Evolutionary conservation across 2,329 filamentous ascomycete species (phyloP).

Genomic region (Diaporthe vaccinii): DNA sequence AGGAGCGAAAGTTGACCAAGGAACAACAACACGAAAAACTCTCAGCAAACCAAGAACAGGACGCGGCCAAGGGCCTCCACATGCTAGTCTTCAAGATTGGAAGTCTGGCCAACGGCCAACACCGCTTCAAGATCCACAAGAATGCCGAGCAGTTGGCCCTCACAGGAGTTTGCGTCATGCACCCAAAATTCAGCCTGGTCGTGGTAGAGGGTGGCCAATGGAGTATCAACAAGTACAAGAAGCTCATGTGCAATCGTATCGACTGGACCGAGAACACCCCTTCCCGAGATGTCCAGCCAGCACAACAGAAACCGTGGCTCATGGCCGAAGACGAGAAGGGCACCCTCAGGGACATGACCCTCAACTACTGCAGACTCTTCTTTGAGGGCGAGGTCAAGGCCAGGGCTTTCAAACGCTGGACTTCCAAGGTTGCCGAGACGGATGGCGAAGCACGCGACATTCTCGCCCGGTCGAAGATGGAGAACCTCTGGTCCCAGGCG

Average conservation of each 20-base stretch:
- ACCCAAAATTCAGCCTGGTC: conserved; percentile 89
- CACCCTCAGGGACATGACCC: conserved; percentile 82
- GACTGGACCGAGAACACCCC: conserved; percentile 93
- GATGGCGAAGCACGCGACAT: conserved; percentile 89
- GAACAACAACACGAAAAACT: conserved; percentile 91
- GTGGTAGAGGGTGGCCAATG: conserved; percentile 92
- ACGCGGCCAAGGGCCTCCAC: conserved; percentile 87
- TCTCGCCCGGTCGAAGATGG: conserved; percentile 86
- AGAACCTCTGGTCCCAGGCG: conserved; percentile 93
- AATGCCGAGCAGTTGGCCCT: conserved; percentile 92
- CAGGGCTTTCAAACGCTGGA: conserved; percentile 87
- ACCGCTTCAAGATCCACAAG: conserved; percentile 91
- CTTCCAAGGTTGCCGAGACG: conserved; percentile 91
- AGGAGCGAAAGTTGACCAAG: conserved; percentile 88
- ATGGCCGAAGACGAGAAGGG: conserved; percentile 83
- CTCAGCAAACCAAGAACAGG: conserved; percentile 84
- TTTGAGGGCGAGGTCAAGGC: conserved; percentile 93
- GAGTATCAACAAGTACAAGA: conserved; percentile 87
- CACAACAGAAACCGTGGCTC: conserved; percentile 80
- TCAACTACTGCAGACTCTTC: conserved; percentile 85
- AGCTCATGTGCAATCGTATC: conserved; percentile 93
- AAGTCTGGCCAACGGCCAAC: conserved; percentile 90
- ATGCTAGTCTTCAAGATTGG: conserved; percentile 91
- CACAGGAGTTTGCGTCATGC: conserved; percentile 91
- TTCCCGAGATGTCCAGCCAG: conserved; percentile 73